A percentile compares a stretch with the other conserved stretches of the same genome.
These are phyloP conservation scores for Cucumis hystrix DNA, from an alignment of 306 rosid genomes.

Conservation along the genomic window DNA sequence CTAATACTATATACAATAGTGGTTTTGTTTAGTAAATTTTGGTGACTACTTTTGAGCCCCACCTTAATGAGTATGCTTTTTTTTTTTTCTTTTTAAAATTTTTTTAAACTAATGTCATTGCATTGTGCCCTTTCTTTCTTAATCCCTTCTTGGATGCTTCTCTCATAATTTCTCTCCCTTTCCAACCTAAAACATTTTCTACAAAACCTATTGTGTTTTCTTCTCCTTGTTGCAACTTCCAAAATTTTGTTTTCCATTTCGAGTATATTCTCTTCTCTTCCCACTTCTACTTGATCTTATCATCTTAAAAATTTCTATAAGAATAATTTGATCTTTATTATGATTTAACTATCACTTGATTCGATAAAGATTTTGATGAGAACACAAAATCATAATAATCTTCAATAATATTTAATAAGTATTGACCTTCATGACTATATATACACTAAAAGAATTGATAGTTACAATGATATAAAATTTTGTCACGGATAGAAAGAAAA, in stretches of 20 bases:
- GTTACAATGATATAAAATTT: neutral
- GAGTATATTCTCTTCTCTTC: neutral
- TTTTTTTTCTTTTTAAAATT: neutral
- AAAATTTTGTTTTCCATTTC: neutral
- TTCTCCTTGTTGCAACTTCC: neutral
- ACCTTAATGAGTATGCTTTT: conserved; percentile 1
- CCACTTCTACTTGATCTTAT: neutral
- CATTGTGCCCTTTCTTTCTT: neutral
- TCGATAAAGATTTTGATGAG: neutral
- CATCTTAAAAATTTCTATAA: neutral
- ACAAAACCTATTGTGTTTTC: neutral
- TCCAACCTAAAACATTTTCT: neutral
- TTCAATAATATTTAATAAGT: neutral
- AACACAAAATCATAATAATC: neutral
- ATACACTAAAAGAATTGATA: neutral
- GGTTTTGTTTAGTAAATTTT: neutral
- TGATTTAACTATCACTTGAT: neutral
- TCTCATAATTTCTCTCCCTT: neutral
- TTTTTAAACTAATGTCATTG: neutral
- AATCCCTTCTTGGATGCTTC: neutral
- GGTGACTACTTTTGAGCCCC: conserved; percentile 3
- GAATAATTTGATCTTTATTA: neutral
- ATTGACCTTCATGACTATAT: neutral
- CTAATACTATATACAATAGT: neutral
- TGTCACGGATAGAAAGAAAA: neutral